Evolutionary conservation across 73 alveolate species (phyloP).

Genomic region (Uronychia setigera): DNA sequence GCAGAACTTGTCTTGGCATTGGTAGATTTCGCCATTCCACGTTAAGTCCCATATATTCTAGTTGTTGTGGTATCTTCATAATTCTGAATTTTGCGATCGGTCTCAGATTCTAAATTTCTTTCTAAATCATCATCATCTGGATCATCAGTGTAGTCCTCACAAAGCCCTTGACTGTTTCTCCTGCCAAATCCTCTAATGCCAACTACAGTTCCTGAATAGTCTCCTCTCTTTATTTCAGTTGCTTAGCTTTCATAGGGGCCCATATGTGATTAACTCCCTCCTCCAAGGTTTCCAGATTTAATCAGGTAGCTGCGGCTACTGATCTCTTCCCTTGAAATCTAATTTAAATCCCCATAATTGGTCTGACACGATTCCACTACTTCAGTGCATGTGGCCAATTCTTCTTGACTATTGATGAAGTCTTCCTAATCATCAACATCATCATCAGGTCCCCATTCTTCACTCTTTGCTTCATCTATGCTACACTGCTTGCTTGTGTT

Average conservation of each 20-base stretch:
- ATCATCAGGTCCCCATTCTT: neutral
- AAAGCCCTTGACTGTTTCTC: neutral
- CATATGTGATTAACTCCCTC: neutral
- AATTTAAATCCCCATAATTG: neutral
- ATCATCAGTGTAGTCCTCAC: neutral
- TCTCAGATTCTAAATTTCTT: neutral
- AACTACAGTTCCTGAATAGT: neutral
- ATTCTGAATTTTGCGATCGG: neutral
- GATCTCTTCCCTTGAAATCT: neutral
- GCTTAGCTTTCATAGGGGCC: neutral
- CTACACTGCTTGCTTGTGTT: neutral
- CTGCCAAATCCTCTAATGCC: neutral
- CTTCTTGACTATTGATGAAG: neutral
- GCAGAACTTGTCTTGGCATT: too few relatives aligned
- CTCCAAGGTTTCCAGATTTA: neutral
- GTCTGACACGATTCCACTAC: neutral
- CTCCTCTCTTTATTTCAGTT: neutral
- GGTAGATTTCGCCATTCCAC: too few relatives aligned
- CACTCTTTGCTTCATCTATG: neutral
- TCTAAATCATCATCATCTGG: neutral
- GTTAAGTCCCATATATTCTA: too few relatives aligned
- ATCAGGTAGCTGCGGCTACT: neutral
- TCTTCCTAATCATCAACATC: neutral
- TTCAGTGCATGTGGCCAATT: neutral
- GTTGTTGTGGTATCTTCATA: neutral